A percentile compares a stretch with the other conserved stretches of the same genome.
These are phyloP conservation scores for Grifola frondosa DNA, from an alignment of 1,284 basidiomycete species.

Conservation along the genomic window DNA sequence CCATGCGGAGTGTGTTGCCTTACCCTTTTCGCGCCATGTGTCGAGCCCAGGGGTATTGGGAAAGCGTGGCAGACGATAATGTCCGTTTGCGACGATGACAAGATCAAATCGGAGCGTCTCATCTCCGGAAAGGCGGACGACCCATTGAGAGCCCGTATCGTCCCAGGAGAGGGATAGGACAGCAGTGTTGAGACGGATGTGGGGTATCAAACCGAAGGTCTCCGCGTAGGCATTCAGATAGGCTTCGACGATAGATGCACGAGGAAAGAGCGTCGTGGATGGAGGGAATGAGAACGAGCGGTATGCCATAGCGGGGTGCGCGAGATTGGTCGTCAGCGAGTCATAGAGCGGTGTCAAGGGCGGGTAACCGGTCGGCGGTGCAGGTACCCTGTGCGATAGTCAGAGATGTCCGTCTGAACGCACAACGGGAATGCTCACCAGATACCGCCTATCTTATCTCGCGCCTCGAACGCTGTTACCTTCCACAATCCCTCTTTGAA, in stretches of 20 bases:
- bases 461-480: constrained; percentile 55
- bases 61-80: constrained; percentile 61
- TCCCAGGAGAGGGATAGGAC: constrained; percentile 48
- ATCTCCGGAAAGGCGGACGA: constrained; percentile 30
- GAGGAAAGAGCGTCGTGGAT: constrained; percentile 66
- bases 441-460: constrained; percentile 65
- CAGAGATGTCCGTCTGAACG: background rate
- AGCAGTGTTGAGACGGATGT: constrained; percentile 53
- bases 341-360: constrained; percentile 74
- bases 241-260: constrained; percentile 50
- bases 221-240: constrained; percentile 63
- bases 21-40: constrained; percentile 51
- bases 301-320: constrained; percentile 72
- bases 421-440: constrained; percentile 49
- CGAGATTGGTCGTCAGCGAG: constrained; percentile 71
- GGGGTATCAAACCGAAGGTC: constrained; percentile 52
- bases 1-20: constrained; percentile 61
- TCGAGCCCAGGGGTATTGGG: constrained; percentile 58
- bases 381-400: constrained; percentile 47
- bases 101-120: constrained; percentile 51
- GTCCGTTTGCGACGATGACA: constrained; percentile 72
- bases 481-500: constrained; percentile 57
- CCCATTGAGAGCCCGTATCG: constrained; percentile 41
- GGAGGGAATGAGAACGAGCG: constrained; percentile 62
- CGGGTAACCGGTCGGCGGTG: constrained; percentile 45